A percentile compares a stretch with the other conserved stretches of the same genome.
Evolutionary conservation across 208 protist genomes (phyloP).

Genomic region (Leishmania tarentolae): DNA sequence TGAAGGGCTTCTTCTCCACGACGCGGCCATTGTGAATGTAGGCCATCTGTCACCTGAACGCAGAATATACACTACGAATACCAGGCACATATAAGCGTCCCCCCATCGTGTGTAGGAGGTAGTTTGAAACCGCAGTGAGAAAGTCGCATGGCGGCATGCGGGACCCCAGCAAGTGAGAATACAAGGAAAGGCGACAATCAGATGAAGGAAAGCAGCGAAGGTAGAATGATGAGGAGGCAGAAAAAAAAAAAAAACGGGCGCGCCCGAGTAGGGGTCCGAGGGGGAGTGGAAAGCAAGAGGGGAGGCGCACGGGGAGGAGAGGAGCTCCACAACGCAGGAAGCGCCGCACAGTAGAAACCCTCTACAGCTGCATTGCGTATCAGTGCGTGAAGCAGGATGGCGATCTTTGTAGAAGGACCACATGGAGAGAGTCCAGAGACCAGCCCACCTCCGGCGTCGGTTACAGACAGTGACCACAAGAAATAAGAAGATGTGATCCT

Average conservation of each 20-base stretch:
- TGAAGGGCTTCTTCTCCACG: conserved; percentile 81
- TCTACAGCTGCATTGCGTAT: neutral
- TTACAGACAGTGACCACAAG: too few species aligned
- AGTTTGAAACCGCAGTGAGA: neutral
- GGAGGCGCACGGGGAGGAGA: neutral
- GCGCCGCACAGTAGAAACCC: neutral
- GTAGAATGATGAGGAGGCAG: neutral
- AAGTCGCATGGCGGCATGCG: too few species aligned
- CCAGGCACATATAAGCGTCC: too few species aligned
- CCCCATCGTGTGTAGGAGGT: neutral
- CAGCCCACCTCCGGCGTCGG: neutral
- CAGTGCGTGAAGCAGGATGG: neutral
- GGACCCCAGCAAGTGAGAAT: neutral
- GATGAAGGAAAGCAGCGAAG: neutral
- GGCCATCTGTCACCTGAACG: conserved; percentile 34
- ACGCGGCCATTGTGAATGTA: conserved; percentile 78
- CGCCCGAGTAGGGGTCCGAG: neutral
- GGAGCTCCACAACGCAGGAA: neutral
- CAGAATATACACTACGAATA: too few species aligned
- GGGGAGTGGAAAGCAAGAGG: neutral
- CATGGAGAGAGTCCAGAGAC: neutral
- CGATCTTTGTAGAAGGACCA: neutral
- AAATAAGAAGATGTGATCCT: neutral
- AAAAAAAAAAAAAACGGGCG: too few species aligned
- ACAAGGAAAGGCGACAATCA: conserved; percentile 5